These are phyloP conservation scores for Leucoagaricus sp. DNA, from an alignment of 1,284 basidiomycete species.

Conservation along the genomic window DNA sequence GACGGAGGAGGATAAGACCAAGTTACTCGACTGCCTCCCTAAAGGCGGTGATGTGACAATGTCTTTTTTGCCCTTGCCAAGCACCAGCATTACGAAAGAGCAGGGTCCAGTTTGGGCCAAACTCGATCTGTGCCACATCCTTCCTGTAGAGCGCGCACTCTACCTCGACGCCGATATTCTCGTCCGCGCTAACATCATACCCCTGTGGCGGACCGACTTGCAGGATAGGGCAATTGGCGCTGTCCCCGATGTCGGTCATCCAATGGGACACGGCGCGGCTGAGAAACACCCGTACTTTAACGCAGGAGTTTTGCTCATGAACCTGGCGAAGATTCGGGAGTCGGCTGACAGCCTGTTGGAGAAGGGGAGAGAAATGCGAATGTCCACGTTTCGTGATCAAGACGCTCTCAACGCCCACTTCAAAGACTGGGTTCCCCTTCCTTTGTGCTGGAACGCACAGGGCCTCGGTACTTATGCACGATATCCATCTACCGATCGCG, in stretches of 20 bases:
- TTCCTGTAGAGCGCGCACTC: conserved; percentile 51
- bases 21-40: conserved; percentile 35
- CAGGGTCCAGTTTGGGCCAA: conserved; percentile 50
- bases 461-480: conserved; percentile 57
- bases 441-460: conserved; percentile 54
- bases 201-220: conserved; percentile 50
- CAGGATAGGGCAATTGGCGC: conserved; percentile 43
- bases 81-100: conserved; percentile 27
- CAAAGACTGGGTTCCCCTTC: conserved; percentile 40
- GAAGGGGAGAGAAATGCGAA: conserved; percentile 27
- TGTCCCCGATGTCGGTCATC: conserved; percentile 49
- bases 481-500: conserved; percentile 41
- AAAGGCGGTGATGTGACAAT: conserved; percentile 35
- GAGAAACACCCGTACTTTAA: conserved; percentile 49
- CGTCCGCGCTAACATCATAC: conserved; percentile 40
- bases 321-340: conserved; percentile 43
- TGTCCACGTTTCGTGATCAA: conserved; percentile 44
- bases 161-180: conserved; percentile 59
- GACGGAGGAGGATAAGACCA: conserved; percentile 33
- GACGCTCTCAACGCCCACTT: conserved; percentile 55
- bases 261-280: conserved; percentile 42
- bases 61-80: conserved; percentile 41
- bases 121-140: conserved; percentile 43
- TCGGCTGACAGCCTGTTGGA: conserved; percentile 26
- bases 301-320: conserved; percentile 53